These are phyloP conservation scores for Dicorynia guianensis DNA, from an alignment of 306 rosid species.

Conservation along the genomic window DNA sequence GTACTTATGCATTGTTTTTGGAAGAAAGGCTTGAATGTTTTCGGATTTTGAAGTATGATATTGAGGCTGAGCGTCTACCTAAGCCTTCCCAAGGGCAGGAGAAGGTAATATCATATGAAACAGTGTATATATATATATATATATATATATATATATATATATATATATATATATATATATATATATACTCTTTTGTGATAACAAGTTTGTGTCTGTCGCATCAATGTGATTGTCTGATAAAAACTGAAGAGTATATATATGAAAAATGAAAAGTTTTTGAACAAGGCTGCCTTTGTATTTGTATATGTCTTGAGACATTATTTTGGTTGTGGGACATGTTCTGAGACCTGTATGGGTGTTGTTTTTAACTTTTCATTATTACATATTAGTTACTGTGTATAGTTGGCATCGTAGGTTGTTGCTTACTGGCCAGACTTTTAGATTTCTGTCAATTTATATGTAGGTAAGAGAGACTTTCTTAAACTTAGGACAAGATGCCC, in stretches of 20 bases:
- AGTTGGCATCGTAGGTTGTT: not conserved
- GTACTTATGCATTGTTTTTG: constrained; percentile 95
- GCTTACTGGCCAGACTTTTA: not conserved
- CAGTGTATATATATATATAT: not conserved
- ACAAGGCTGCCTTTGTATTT: no score
- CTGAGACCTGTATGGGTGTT: not conserved
- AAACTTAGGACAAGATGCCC: no score
- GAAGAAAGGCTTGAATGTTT: constrained; percentile 99
- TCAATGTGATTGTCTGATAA: not conserved
- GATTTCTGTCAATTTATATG: no score
- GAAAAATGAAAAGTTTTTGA: no score
- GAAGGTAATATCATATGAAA: constrained; percentile 63
- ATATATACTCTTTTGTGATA: constrained; percentile 4
- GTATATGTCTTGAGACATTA: not conserved
- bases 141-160: no score
- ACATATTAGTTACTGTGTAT: not conserved
- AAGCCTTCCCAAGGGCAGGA: constrained; percentile 89
- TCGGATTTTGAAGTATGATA: constrained; percentile 88
- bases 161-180: no score
- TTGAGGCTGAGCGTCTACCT: constrained; percentile 95
- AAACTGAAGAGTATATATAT: no score
- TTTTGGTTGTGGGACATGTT: not conserved
- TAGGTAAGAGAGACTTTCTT: no score
- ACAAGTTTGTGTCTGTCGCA: constrained; percentile 12
- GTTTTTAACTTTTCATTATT: not conserved